Evolutionary conservation across 257 asterid species (phyloP).

Genomic region (Ajuga chamaepitys): DNA sequence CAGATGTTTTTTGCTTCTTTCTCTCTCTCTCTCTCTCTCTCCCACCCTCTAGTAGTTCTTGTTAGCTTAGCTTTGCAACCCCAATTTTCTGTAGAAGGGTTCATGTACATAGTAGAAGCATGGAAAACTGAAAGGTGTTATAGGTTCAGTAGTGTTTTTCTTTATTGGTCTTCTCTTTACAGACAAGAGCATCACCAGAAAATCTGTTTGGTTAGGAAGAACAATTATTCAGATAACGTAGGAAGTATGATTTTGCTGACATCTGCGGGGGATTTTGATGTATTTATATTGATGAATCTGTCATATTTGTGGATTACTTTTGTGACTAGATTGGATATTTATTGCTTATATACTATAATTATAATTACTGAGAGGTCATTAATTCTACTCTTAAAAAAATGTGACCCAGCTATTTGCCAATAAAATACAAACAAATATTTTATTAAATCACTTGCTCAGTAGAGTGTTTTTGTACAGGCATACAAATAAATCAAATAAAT

Average conservation of each 20-base stretch:
- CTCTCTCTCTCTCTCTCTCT: too few relatives aligned
- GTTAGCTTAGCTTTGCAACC: conserved; percentile 12
- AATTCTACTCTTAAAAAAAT: not conserved
- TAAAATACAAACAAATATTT: not conserved
- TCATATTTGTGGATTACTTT: not conserved
- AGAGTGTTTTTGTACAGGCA: conserved; percentile 16
- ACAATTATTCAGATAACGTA: not conserved
- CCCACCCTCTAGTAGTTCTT: too few relatives aligned
- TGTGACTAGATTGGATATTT: not conserved
- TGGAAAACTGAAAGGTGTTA: conserved; percentile 10
- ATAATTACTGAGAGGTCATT: not conserved
- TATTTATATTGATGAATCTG: not conserved
- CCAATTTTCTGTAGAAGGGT: conserved; percentile 8
- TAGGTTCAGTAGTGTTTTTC: not conserved
- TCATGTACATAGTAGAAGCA: not conserved
- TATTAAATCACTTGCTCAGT: conserved; percentile 18
- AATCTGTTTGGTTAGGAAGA: conserved; percentile 1
- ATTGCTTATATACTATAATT: not conserved
- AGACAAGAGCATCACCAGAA: not conserved
- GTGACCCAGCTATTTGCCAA: not conserved
- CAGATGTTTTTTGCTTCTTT: not conserved
- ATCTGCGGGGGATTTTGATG: not conserved
- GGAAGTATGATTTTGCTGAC: too few relatives aligned
- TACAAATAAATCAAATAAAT: conserved; percentile 12
- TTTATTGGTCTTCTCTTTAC: not conserved